A percentile compares a stretch with the other conserved stretches of the same genome.
Evolutionary conservation across 768 basidiomycete species (phyloP).

Genomic region (Grammothele lineata): DNA sequence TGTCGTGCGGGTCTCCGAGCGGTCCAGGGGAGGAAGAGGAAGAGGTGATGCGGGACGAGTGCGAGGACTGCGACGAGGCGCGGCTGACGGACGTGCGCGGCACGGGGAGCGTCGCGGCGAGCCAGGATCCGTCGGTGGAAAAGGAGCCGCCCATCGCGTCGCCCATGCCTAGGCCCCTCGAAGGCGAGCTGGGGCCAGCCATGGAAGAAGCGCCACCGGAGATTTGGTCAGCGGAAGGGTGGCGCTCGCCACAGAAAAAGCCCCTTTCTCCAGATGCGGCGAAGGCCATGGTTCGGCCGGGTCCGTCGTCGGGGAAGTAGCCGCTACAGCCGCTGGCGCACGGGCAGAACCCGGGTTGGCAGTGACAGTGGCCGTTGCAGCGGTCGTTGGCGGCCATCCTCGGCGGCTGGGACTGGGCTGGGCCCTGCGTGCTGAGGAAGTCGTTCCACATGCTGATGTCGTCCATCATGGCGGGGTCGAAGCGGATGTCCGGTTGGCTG

Average conservation of each 20-base stretch:
- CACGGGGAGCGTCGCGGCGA: conserved; percentile 1
- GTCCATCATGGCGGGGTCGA: conserved; percentile 14
- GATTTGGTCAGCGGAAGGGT: no score
- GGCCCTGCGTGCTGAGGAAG: conserved; percentile 4
- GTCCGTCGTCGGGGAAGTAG: conserved; percentile 25
- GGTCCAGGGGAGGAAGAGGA: neutral
- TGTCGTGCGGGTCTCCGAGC: no score
- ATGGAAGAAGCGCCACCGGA: no score
- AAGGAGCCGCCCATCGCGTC: neutral
- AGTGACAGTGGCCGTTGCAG: conserved; percentile 32
- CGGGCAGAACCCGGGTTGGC: conserved; percentile 27
- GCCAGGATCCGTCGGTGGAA: neutral
- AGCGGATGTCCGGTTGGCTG: conserved; percentile 9
- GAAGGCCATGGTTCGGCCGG: conserved; percentile 24
- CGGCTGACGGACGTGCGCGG: conserved; percentile 12
- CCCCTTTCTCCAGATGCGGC: conserved; percentile 33
- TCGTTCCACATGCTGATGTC: conserved; percentile 19
- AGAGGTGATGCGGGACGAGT: conserved; percentile 5
- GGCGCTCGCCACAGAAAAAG: conserved; percentile 19
- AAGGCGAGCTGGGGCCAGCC: neutral
- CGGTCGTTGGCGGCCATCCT: conserved; percentile 21
- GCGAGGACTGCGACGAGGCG: conserved; percentile 13
- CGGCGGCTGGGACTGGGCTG: conserved; percentile 12
- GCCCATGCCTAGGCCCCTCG: no score
- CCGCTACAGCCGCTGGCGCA: conserved; percentile 31